These are phyloP conservation scores for Trametes sp. DNA, from an alignment of 1,284 basidiomycete species.

Conservation along the genomic window DNA sequence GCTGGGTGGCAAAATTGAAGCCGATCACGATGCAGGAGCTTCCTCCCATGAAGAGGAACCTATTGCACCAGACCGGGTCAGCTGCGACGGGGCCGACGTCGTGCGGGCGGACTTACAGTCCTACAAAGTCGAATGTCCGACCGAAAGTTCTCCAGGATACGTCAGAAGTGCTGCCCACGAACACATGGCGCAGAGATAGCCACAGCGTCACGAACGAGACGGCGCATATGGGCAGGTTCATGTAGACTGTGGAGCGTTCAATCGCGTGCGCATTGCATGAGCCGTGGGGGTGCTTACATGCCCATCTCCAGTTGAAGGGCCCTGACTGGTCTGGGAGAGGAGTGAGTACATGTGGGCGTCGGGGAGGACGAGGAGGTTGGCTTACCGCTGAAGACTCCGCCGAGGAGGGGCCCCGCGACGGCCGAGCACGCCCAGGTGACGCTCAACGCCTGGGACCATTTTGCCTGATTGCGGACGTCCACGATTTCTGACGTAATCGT, in stretches of 20 bases:
- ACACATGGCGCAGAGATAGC: constrained; percentile 63
- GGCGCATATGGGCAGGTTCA: constrained; percentile 80
- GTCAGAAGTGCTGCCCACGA: constrained; percentile 51
- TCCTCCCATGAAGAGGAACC: constrained; percentile 76
- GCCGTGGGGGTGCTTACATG: constrained; percentile 58
- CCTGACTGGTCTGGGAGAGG: constrained; percentile 32
- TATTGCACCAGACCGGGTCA: constrained; percentile 41
- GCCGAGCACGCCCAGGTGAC: constrained; percentile 86
- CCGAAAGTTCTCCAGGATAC: constrained; percentile 63
- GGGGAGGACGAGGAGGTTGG: constrained; percentile 15
- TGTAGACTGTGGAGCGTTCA: constrained; percentile 56
- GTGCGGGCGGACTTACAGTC: constrained; percentile 61
- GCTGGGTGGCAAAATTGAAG: constrained; percentile 73
- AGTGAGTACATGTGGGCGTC: neutral
- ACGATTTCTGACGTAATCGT: constrained; percentile 84
- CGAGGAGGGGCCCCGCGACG: constrained; percentile 78
- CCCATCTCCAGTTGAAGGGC: constrained; percentile 76
- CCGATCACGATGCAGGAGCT: constrained; percentile 77
- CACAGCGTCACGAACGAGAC: constrained; percentile 64
- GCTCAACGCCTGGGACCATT: constrained; percentile 84
- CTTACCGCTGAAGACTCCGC: constrained; percentile 80
- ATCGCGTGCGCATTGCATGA: neutral
- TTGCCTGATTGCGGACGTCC: constrained; percentile 68
- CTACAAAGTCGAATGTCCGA: constrained; percentile 73
- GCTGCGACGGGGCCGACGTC: constrained; percentile 18